Conservation (phyloP, 805 yeast genomes). For the Wickerhamiella azyma region DNA sequence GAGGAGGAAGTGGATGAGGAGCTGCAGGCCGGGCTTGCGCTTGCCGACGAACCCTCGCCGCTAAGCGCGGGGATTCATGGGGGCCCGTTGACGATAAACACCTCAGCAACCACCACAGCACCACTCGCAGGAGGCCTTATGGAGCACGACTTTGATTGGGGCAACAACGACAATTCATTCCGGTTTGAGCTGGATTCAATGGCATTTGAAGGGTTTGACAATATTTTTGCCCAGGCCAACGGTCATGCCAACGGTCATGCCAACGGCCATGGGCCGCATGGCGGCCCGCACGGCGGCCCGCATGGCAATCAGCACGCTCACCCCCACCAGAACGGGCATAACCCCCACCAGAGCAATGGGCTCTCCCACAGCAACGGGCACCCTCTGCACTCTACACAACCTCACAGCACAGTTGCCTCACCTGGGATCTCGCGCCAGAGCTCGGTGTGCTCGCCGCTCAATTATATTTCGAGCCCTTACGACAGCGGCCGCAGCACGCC, state of each 20-base stretch:
- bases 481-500: constrained; percentile 7
- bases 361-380: neutral
- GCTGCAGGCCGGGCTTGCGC: constrained; percentile 25
- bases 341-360: too few species aligned
- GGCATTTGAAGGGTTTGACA: constrained; percentile 11
- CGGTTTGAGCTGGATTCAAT: constrained; percentile 10
- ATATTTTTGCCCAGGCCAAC: neutral
- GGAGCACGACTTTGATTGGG: neutral
- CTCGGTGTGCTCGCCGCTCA: constrained; percentile 4
- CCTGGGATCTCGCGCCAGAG: neutral
- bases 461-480: constrained; percentile 3
- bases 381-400: neutral
- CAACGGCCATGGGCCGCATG: too few species aligned
- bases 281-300: too few species aligned
- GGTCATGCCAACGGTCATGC: too few species aligned
- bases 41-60: neutral
- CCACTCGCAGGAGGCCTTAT: neutral
- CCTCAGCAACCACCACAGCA: neutral
- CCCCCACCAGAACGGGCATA: too few species aligned
- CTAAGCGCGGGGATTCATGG: neutral
- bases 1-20: neutral
- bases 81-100: neutral
- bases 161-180: constrained; percentile 4
- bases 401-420: neutral
- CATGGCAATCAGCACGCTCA: too few species aligned